Base-by-base conservation (phyloP, 139 green algal species). In the Dunaliella primolecta region DNA sequence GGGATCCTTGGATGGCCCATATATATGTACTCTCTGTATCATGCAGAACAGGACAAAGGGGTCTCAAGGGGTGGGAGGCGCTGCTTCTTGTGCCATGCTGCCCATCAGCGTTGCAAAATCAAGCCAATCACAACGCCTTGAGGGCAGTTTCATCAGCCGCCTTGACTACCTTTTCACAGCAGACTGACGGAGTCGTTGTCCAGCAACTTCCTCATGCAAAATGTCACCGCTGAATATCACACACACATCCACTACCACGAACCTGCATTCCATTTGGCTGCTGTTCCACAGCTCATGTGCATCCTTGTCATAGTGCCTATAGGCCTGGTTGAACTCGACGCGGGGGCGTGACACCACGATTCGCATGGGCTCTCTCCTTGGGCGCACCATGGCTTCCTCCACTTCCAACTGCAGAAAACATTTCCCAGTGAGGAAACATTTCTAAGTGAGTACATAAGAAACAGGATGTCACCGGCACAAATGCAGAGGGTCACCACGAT, bases 281-380 rank as follows among this genome's bases (percentile, higher is more conserved):
- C 88, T 92, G 88, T 95, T 94, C 90, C 91, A 96, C 71, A 95
- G 90, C 89, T 96, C 92, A 38, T 92, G 85, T n/a, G 91, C 87
- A 84, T 95, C 92, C 88, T 94, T 95, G 87, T 95, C 91, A 35
- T 70, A 72, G 31, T 95, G 86, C 81, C 93, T 92, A 75, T 84
- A 83, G 1, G 71, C 11, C 79, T 87, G 86, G 57, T 92, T 87
- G 81, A 96, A 95, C 55, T 93, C 90, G 0, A 76, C 77, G 33
- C 91, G 90, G 37, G n/a, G 36, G 11, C 88, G 88, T 27, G 86
- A 84, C 24, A 93, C 84, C 2, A 86, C 79, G 80, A 96, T 87
- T 0, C 85, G 57, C 30, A 93, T 86, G 23, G 57, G 75, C 23
- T 90, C 84, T 3, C 91, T 76, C 37, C 84, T 76, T 20, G 82